phyloP scores from a whole-genome alignment of 768 basidiomycete genomes.

The Tulasnella sp. region DNA sequence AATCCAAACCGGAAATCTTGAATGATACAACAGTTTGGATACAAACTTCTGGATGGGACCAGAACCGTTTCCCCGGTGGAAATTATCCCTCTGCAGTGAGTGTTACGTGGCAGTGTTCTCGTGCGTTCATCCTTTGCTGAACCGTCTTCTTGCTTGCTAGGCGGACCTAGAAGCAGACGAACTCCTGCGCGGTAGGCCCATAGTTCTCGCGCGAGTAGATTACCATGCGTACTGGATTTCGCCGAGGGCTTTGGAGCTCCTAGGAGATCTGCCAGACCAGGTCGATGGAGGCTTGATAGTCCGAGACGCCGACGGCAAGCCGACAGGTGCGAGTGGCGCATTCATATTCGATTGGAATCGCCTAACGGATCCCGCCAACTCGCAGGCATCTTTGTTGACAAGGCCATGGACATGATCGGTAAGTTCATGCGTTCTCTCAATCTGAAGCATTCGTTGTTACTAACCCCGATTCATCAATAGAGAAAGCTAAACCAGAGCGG shows the following conservation, averaged over 20 bases:
- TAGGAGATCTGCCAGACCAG: slow-evolving; percentile 50
- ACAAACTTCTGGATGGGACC: slow-evolving; percentile 89
- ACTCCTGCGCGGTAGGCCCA: slow-evolving; percentile 56
- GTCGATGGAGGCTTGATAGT: slow-evolving; percentile 73
- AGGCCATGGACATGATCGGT: slow-evolving; percentile 68
- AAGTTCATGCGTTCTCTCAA: not conserved
- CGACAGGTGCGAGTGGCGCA: slow-evolving; percentile 48
- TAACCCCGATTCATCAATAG: not conserved
- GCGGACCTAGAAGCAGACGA: slow-evolving; percentile 65
- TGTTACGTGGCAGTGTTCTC: not conserved
- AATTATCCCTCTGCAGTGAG: slow-evolving; percentile 67
- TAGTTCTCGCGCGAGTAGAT: slow-evolving; percentile 71
- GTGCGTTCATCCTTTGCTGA: not conserved
- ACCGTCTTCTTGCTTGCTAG: slow-evolving; percentile 33
- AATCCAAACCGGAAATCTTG: slow-evolving; percentile 47
- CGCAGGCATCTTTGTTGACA: slow-evolving; percentile 80
- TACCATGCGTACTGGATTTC: slow-evolving; percentile 86
- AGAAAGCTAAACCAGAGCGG: slow-evolving; percentile 48
- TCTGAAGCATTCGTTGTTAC: not conserved
- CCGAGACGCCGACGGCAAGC: slow-evolving; percentile 51
- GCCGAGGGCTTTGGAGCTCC: slow-evolving; percentile 47
- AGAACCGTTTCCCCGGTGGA: slow-evolving; percentile 46
- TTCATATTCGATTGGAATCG: too few relatives aligned
- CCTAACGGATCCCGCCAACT: not conserved
- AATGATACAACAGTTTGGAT: slow-evolving; percentile 59